Evolutionary conservation across 805 yeast species (phyloP).

Genomic region (Suhomyces sp.): DNA sequence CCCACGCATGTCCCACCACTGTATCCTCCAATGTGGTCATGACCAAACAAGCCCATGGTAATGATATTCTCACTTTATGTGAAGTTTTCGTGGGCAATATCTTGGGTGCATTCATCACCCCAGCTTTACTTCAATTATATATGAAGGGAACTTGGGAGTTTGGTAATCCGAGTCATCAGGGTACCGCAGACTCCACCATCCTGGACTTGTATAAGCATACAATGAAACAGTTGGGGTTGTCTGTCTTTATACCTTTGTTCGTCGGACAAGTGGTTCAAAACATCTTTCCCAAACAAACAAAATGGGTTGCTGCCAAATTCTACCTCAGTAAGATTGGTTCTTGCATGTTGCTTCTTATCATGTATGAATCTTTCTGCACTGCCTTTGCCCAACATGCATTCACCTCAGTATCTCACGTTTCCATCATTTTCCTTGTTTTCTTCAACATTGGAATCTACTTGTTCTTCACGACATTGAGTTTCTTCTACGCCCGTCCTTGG

Average conservation of each 20-base stretch:
- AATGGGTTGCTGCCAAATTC: conserved; percentile 58
- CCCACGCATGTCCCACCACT: conserved; percentile 89
- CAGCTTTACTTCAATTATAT: conserved; percentile 77
- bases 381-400: conserved; percentile 85
- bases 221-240: conserved; percentile 83
- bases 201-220: conserved; percentile 64
- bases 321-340: conserved; percentile 72
- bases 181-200: conserved; percentile 49
- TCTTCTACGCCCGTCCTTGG: conserved; percentile 57
- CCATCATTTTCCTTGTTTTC: conserved; percentile 75
- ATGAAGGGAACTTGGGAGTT: conserved; percentile 60
- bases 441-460: conserved; percentile 80
- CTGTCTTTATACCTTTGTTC: conserved; percentile 80
- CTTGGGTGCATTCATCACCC: conserved; percentile 84
- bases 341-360: conserved; percentile 72
- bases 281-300: conserved; percentile 61
- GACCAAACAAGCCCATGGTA: conserved; percentile 86
- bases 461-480: conserved; percentile 70
- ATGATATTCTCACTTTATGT: conserved; percentile 72
- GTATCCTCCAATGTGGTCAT: conserved; percentile 90
- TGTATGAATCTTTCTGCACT: conserved; percentile 80
- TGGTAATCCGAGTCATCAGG: conserved; percentile 68
- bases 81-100: conserved; percentile 86
- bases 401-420: conserved; percentile 61
- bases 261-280: conserved; percentile 87